phyloP scores from a whole-genome alignment of 148 eudicot species.

The Rhododendron williamsianum region DNA sequence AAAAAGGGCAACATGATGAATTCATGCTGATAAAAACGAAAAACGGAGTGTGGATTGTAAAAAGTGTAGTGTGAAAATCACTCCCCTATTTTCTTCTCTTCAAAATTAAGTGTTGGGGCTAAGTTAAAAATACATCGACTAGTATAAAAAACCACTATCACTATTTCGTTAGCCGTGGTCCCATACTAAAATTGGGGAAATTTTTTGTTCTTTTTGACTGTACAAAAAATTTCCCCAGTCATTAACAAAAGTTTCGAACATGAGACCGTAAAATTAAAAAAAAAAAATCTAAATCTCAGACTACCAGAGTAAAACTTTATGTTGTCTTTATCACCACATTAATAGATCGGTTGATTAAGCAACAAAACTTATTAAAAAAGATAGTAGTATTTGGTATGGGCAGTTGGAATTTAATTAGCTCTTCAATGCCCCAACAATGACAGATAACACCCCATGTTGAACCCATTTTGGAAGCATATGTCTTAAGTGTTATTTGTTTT shows the following conservation, averaged over 20 bases:
- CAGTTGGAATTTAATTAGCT: slow-evolving; percentile 2
- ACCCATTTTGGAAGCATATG: neutral
- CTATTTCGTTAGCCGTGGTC: neutral
- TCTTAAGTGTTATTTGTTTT: neutral
- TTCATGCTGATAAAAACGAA: no score
- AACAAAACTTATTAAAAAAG: neutral
- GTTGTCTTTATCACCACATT: neutral
- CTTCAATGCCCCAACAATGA: neutral
- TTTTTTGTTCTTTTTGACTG: no score
- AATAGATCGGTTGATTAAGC: neutral
- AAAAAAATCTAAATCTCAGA: no score
- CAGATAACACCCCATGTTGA: slow-evolving; percentile 7
- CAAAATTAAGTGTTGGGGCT: neutral
- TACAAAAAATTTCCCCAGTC: no score
- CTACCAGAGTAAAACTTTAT: no score
- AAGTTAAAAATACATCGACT: no score
- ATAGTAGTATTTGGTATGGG: neutral
- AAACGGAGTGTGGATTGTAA: no score
- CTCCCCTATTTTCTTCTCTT: neutral
- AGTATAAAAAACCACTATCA: neutral
- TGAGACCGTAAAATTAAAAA: no score
- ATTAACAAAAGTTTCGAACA: no score
- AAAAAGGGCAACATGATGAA: neutral
- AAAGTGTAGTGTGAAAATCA: neutral
- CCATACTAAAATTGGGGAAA: no score